These are phyloP conservation scores for Calonectria pseudoturangicola DNA, from an alignment of 2,329 filamentous ascomycete genomes.

Conservation along the genomic window DNA sequence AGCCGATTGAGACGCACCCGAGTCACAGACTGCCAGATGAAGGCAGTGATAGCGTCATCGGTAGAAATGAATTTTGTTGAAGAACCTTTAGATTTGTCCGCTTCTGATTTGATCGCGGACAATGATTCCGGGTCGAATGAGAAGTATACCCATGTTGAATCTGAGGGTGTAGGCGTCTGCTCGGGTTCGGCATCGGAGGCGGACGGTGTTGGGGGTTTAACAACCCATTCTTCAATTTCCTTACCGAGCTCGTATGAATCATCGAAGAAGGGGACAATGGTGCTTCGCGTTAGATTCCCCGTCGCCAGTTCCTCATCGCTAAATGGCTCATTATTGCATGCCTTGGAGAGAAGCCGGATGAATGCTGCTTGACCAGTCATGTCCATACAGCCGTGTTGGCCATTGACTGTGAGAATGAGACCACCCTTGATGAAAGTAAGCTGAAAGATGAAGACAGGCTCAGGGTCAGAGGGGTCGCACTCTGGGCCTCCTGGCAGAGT, in stretches of 20 bases:
- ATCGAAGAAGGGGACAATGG: conserved; percentile 63
- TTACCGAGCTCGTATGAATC: conserved; percentile 57
- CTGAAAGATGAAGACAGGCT: conserved; percentile 68
- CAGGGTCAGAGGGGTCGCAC: conserved; percentile 47
- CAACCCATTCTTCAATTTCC: conserved; percentile 61
- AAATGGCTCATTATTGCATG: conserved; percentile 66
- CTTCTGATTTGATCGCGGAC: conserved; percentile 62
- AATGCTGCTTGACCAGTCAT: conserved; percentile 68
- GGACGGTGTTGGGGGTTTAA: conserved; percentile 46
- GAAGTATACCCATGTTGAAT: conserved; percentile 67
- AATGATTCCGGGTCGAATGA: conserved; percentile 63
- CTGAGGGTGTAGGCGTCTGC: conserved; percentile 40
- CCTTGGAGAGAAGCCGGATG: conserved; percentile 69
- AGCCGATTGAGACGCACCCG: conserved; percentile 64
- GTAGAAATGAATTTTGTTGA: conserved; percentile 66
- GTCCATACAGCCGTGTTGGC: conserved; percentile 71
- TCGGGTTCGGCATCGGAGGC: conserved; percentile 17
- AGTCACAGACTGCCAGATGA: conserved; percentile 68
- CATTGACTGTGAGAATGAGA: conserved; percentile 68
- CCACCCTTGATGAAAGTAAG: conserved; percentile 69
- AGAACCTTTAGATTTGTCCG: conserved; percentile 49
- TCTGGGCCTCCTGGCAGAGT: conserved; percentile 59
- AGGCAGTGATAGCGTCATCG: conserved; percentile 71
- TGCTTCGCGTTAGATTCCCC: conserved; percentile 64
- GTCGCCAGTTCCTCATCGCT: conserved; percentile 64